These are phyloP conservation scores for Sordaria brevicollis DNA, from an alignment of 495 filamentous ascomycete genomes.

Conservation along the genomic window DNA sequence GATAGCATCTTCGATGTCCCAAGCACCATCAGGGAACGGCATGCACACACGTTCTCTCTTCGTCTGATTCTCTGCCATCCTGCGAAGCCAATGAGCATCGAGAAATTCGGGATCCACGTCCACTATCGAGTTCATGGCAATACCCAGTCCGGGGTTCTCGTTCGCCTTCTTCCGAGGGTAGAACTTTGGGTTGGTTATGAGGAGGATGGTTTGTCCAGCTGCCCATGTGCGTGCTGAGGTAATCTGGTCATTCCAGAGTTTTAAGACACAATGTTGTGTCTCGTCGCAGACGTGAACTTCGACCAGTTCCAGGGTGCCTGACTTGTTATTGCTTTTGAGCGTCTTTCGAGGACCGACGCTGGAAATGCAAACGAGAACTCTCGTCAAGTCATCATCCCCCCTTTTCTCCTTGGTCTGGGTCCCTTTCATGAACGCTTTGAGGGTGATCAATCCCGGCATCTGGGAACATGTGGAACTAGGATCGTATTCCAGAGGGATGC, in stretches of 20 bases:
- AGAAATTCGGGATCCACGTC: conserved; percentile 48
- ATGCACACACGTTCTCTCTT: conserved; percentile 45
- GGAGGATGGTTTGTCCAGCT: conserved; percentile 43
- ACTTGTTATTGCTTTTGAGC: conserved; percentile 38
- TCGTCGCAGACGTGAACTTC: conserved; percentile 52
- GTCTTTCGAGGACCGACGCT: conserved; percentile 42
- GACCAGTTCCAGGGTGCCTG: conserved; percentile 28
- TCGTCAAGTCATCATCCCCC: conserved; percentile 19
- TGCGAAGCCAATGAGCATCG: conserved; percentile 49
- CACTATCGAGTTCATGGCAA: conserved; percentile 38
- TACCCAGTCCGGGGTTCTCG: conserved; percentile 24
- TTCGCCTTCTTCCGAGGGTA: conserved; percentile 15
- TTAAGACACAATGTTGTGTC: conserved; percentile 41
- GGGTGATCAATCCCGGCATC: conserved; percentile 41
- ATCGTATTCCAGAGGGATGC: conserved; percentile 34
- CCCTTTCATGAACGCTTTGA: conserved; percentile 41
- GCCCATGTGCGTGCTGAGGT: conserved; percentile 41
- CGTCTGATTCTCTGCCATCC: conserved; percentile 35
- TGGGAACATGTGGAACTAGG: conserved; percentile 14
- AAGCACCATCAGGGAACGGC: conserved; percentile 40
- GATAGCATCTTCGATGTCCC: conserved; percentile 39
- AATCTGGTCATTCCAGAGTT: conserved; percentile 42
- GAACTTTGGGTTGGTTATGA: conserved; percentile 44
- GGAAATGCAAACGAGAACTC: conserved; percentile 46
- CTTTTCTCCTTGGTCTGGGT: conserved; percentile 33